phyloP scores from a whole-genome alignment of 768 basidiomycete genomes.

The Calocera cornea region DNA sequence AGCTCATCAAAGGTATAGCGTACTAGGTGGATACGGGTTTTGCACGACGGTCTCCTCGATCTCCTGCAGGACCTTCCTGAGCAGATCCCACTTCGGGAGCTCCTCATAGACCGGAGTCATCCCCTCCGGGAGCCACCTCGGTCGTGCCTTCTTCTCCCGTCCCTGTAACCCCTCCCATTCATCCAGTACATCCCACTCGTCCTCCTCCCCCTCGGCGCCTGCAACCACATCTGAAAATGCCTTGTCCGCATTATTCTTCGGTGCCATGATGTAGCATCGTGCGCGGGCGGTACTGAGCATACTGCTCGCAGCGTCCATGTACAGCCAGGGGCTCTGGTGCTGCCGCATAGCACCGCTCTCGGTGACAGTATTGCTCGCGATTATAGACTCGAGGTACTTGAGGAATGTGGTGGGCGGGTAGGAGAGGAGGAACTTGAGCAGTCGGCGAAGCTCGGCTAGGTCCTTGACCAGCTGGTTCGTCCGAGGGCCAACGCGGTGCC shows the following conservation, averaged over 20 bases:
- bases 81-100: slow-evolving; percentile 80
- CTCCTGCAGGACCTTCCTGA: slow-evolving; percentile 77
- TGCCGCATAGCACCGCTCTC: slow-evolving; percentile 41
- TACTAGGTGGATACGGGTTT: slow-evolving; percentile 15
- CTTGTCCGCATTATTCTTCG: slow-evolving; percentile 15
- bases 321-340: slow-evolving; percentile 76
- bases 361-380: slow-evolving; percentile 41
- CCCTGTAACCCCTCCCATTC: slow-evolving; percentile 38
- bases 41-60: slow-evolving; percentile 65
- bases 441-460: slow-evolving; percentile 66
- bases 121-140: slow-evolving; percentile 56
- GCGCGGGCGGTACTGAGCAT: slow-evolving; percentile 71
- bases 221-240: slow-evolving; percentile 18
- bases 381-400: slow-evolving; percentile 77
- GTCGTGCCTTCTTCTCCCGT: slow-evolving; percentile 22
- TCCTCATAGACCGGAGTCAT: slow-evolving; percentile 86
- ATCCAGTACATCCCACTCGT: slow-evolving; percentile 61
- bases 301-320: slow-evolving; percentile 78
- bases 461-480: slow-evolving; percentile 88
- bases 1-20: slow-evolving; percentile 11
- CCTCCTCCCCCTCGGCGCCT: slow-evolving; percentile 44
- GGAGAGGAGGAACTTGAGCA: slow-evolving; percentile 77
- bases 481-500: slow-evolving; percentile 90
- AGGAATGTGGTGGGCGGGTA: slow-evolving; percentile 88
- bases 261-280: slow-evolving; percentile 53